These are phyloP conservation scores for Urostyla sp. DNA, from an alignment of 73 alveolate species.

Conservation along the genomic window DNA sequence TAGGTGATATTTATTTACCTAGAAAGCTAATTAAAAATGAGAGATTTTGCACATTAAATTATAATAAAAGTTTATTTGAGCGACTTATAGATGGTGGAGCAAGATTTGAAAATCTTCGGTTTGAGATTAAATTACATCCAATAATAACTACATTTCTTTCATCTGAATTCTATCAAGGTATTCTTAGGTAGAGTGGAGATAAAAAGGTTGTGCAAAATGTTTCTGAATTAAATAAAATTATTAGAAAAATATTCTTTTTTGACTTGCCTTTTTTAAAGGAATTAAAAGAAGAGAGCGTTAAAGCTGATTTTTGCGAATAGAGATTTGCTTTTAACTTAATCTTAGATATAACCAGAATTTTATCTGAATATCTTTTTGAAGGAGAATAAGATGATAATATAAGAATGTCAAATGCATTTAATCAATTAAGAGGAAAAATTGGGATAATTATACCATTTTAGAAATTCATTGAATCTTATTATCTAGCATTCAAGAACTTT, in stretches of 20 bases:
- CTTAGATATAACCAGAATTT: constrained; percentile 20
- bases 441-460: constrained; percentile 45
- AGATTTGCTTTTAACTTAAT: background rate
- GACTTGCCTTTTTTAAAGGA: constrained; percentile 18
- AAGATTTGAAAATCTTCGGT: background rate
- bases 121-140: constrained; percentile 6
- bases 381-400: constrained; percentile 25
- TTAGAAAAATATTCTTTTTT: constrained; percentile 27
- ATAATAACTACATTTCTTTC: background rate
- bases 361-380: constrained; percentile 29
- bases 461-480: background rate
- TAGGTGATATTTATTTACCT: constrained; percentile 27
- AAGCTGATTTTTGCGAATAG: constrained; percentile 32
- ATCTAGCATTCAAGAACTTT: background rate
- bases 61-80: constrained; percentile 19
- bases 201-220: background rate
- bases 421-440: background rate
- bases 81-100: constrained; percentile 30
- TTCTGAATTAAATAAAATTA: background rate
- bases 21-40: background rate
- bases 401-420: constrained; percentile 22
- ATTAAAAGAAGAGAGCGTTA: constrained; percentile 14
- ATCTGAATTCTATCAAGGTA: background rate
- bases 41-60: background rate
- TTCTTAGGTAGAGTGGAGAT: background rate